These are phyloP conservation scores for Eimeria praecox DNA, from an alignment of 169 alveolate species.

Conservation along the genomic window DNA sequence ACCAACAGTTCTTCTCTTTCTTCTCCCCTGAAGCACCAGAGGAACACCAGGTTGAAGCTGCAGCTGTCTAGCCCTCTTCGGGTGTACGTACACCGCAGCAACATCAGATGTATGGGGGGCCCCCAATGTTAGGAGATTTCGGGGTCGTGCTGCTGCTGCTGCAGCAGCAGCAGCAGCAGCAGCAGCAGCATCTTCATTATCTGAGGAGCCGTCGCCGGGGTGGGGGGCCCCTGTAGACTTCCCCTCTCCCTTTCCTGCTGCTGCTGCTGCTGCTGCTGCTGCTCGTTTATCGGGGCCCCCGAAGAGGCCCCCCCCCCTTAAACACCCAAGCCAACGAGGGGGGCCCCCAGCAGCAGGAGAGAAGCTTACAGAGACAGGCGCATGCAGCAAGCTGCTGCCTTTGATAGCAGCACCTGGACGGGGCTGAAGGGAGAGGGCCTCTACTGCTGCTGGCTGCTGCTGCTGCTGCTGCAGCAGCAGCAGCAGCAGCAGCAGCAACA, in stretches of 20 bases:
- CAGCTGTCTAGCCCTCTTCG: slow-evolving; percentile 94
- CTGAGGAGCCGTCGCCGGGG: no score
- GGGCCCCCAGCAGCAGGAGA: no score
- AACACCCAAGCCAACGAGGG: neutral
- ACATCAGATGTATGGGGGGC: slow-evolving; percentile 89
- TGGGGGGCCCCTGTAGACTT: neutral
- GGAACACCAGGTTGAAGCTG: slow-evolving; percentile 98
- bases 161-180: neutral
- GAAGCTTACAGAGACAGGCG: neutral
- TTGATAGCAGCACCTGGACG: neutral
- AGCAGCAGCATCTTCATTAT: no score
- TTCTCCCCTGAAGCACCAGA: slow-evolving; percentile 97
- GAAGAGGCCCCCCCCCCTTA: slow-evolving; percentile 44
- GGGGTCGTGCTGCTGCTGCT: neutral
- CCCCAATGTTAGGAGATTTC: neutral
- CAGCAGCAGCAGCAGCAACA: slow-evolving; percentile 31
- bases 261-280: neutral
- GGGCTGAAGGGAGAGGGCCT: slow-evolving; percentile 12
- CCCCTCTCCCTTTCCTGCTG: neutral
- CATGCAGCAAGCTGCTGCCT: neutral
- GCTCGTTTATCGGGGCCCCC: neutral
- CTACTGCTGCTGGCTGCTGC: neutral
- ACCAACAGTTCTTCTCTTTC: slow-evolving; percentile 97
- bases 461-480: neutral
- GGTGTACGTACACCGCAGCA: slow-evolving; percentile 89